These are phyloP conservation scores for Gossypium schwendimanii DNA, from an alignment of 441 rosid species.

Conservation along the genomic window DNA sequence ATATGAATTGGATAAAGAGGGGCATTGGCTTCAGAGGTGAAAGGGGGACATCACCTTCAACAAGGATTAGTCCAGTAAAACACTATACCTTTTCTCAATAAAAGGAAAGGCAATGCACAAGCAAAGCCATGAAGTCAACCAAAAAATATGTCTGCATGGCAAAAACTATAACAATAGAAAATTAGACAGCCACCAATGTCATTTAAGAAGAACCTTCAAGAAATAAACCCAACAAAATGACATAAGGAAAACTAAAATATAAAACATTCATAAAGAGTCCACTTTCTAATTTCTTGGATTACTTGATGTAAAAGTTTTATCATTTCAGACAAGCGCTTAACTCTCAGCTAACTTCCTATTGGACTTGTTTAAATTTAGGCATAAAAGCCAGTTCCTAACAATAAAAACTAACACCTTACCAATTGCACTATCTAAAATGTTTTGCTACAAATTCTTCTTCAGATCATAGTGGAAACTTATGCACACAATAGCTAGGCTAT, in stretches of 20 bases:
- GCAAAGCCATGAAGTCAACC: conserved; percentile 1
- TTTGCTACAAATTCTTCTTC: background rate
- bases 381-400: background rate
- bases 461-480: background rate
- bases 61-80: background rate
- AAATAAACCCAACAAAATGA: background rate
- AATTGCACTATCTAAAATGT: background rate
- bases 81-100: background rate
- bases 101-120: background rate
- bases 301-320: background rate
- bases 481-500: background rate
- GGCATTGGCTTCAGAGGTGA: background rate
- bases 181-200: background rate
- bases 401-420: background rate
- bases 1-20: background rate
- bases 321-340: too few species aligned
- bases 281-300: background rate
- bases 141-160: background rate
- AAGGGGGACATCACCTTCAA: background rate
- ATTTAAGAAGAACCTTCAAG: background rate
- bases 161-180: background rate
- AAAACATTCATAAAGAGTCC: background rate
- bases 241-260: background rate
- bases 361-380: background rate
- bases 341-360: background rate